A percentile compares a stretch with the other conserved stretches of the same genome.
Evolutionary conservation across 257 asterid genomes (phyloP).

Genomic region (Dorcoceras hygrometricum): DNA sequence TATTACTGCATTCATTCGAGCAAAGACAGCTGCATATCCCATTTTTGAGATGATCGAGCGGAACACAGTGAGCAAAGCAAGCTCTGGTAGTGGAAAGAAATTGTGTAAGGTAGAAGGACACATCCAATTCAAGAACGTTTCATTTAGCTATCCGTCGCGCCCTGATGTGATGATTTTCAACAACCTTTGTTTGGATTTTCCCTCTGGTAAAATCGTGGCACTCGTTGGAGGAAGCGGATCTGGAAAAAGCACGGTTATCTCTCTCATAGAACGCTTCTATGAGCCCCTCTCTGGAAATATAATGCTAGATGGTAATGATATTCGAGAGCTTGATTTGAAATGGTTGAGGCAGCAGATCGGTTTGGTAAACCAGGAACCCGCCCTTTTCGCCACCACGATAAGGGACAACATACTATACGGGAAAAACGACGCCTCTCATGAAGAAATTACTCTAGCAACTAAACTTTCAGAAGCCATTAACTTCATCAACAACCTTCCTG

Average conservation of each 20-base stretch:
- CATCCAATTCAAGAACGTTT: constrained; percentile 70
- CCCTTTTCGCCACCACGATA: constrained; percentile 87
- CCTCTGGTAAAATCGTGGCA: constrained; percentile 85
- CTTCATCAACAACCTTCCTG: constrained; percentile 83
- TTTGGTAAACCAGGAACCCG: constrained; percentile 91
- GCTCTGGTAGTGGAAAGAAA: constrained; percentile 45
- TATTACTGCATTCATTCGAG: constrained; percentile 79
- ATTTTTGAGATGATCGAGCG: constrained; percentile 91
- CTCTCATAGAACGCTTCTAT: constrained; percentile 89
- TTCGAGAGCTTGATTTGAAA: constrained; percentile 63
- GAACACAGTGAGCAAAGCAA: constrained; percentile 44
- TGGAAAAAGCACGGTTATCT: constrained; percentile 91
- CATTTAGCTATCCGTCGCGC: constrained; percentile 83
- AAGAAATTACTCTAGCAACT: constrained; percentile 74
- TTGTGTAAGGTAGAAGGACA: constrained; percentile 69
- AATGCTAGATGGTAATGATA: constrained; percentile 63
- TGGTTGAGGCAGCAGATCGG: constrained; percentile 91
- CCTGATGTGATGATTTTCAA: constrained; percentile 70
- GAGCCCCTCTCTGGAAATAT: constrained; percentile 69
- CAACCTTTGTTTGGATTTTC: constrained; percentile 66
- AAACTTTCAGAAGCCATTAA: constrained; percentile 85
- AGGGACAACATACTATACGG: constrained; percentile 84
- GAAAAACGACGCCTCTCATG: constrained; percentile 66
- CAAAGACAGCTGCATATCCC: constrained; percentile 86
- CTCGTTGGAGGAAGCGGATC: constrained; percentile 98